A percentile compares a stretch with the other conserved stretches of the same genome.
phyloP scores from a whole-genome alignment of 2,329 filamentous ascomycete species.

The Trichoderma lentiforme region DNA sequence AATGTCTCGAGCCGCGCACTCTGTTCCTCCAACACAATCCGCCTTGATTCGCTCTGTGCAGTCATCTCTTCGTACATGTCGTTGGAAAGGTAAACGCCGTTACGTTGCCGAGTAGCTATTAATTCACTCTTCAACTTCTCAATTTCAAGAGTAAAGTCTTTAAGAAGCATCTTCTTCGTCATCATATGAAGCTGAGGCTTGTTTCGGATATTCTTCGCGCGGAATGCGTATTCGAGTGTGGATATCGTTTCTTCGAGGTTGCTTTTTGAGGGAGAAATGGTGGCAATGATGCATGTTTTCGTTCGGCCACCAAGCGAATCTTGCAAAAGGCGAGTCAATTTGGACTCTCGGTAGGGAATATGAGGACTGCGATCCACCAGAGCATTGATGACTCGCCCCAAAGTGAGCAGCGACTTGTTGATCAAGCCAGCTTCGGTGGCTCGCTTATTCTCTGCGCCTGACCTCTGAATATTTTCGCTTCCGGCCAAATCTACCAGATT shows the following conservation, averaged over 20 bases:
- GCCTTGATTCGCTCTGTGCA: constrained; percentile 84
- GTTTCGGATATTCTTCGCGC: constrained; percentile 97
- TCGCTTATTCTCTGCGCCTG: constrained; percentile 95
- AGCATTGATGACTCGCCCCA: constrained; percentile 96
- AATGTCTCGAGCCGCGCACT: constrained; percentile 87
- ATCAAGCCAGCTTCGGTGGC: constrained; percentile 94
- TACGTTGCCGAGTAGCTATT: constrained; percentile 86
- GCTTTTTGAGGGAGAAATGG: constrained; percentile 87
- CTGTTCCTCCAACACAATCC: constrained; percentile 90
- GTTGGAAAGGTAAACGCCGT: constrained; percentile 89
- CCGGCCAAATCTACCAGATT: constrained; percentile 96
- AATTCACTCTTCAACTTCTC: constrained; percentile 92
- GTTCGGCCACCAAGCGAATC: constrained; percentile 93
- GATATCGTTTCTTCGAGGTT: constrained; percentile 98
- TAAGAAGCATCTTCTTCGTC: constrained; percentile 87
- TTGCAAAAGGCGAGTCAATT: constrained; percentile 89
- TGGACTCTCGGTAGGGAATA: constrained; percentile 91
- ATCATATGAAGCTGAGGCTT: constrained; percentile 95
- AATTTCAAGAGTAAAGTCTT: constrained; percentile 87
- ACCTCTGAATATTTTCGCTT: constrained; percentile 96
- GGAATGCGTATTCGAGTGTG: constrained; percentile 94
- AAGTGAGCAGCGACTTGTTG: constrained; percentile 93
- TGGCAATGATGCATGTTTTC: constrained; percentile 98
- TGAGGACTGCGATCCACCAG: constrained; percentile 86
- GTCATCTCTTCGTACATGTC: constrained; percentile 89